Evolutionary conservation across 768 basidiomycete genomes (phyloP), one percentile per base, ranked within the genome.

Genomic region (Russula virescens): DNA sequence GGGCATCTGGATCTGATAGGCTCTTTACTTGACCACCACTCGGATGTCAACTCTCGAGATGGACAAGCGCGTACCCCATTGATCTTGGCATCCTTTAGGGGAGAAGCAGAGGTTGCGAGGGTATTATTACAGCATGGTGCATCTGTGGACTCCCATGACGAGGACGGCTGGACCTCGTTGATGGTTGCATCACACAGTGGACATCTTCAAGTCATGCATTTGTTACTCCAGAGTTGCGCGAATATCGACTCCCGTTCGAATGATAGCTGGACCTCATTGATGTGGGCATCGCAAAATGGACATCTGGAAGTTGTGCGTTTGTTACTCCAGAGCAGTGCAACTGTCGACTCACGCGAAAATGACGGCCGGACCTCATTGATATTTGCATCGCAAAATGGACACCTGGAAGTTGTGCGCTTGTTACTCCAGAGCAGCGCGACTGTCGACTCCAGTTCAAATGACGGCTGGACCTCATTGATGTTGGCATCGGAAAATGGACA

Each of bases 31-130:
- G 18, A n/a, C 7, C 40, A 42, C 40, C 2, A 42, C 18, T 38
- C 40, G 8, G 28, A 47, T 46, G 31, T 46, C 11, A 23, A 46
- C n/a, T 13, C n/a, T 31, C 55, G n/a, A 19, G 21, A 19, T 21
- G 4, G 0, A 5, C 0, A 0, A 1, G 25, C 10, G 19, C 4
- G 2, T 5, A 26, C 54, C 10, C 18, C 54, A n/a, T n/a, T 55
- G 40, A 18, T 11, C 3, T 9, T 2, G 3, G 40, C 26, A 6
- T 49, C 48, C 5, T 5, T 0, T 25, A 5, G 18, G 0, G 48
- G 48, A 49, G 48, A 49, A 4, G 25, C 13, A 14, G 54, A 55
- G 9, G 25, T 55, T 11, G 40, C 13, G 0, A 19, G 11, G 19
- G 11, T 55, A 2, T 31, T 55, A 21, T 40, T 55, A 1, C n/a